These are phyloP conservation scores for Aspergillus haitiensis DNA, from an alignment of 495 filamentous ascomycete genomes.

Conservation along the genomic window DNA sequence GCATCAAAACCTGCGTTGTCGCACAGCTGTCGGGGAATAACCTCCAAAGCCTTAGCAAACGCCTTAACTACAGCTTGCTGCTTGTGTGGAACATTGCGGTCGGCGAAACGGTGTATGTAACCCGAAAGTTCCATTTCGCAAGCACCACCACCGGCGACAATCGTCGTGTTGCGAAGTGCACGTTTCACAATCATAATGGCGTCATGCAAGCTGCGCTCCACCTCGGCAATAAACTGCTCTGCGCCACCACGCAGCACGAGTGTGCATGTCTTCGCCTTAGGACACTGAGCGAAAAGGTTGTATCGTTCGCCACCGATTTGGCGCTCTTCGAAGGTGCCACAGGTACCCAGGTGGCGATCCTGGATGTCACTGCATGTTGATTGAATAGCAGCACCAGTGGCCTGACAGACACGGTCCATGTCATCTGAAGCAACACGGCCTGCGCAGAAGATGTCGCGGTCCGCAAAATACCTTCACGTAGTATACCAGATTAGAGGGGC, in stretches of 20 bases:
- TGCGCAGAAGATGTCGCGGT: slow-evolving; percentile 97
- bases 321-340: slow-evolving; percentile 87
- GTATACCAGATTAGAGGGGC: slow-evolving; percentile 17
- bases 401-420: slow-evolving; percentile 93
- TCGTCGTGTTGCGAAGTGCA: slow-evolving; percentile 85
- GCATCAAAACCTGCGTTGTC: slow-evolving; percentile 99
- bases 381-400: slow-evolving; percentile 87
- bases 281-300: slow-evolving; percentile 97
- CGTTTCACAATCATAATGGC: slow-evolving; percentile 99
- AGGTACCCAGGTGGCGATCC: slow-evolving; percentile 84
- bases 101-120: slow-evolving; percentile 87
- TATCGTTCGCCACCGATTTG: slow-evolving; percentile 97
- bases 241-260: slow-evolving; percentile 92
- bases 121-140: slow-evolving; percentile 95
- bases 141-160: slow-evolving; percentile 93
- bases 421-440: slow-evolving; percentile 91
- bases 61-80: slow-evolving; percentile 97
- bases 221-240: slow-evolving; percentile 98
- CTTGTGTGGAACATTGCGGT: slow-evolving; percentile 88
- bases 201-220: slow-evolving; percentile 94
- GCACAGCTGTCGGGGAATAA: slow-evolving; percentile 94
- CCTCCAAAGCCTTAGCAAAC: slow-evolving; percentile 94
- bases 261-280: slow-evolving; percentile 93
- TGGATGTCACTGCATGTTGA: slow-evolving; percentile 97
- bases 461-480: slow-evolving; percentile 74